Base-by-base conservation (phyloP, 2,329 filamentous ascomycete species). In the Macroventuria anomochaeta region DNA sequence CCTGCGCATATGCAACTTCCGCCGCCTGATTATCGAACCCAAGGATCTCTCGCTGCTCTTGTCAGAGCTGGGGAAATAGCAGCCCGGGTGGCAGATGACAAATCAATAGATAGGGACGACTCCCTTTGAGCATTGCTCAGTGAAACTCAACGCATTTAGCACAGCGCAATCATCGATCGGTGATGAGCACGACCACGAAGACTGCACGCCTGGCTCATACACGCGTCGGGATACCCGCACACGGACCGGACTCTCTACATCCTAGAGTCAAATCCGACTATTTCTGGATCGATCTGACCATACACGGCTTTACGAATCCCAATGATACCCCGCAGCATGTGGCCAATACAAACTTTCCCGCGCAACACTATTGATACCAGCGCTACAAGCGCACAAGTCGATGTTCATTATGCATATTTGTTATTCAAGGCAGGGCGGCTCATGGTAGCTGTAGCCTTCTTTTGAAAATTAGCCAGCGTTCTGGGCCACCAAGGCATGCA, bases 11-110 rank as follows among this genome's bases (percentile, higher is more conserved):
- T 65, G 23, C 52, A 59, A 12, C 61, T 62, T 7, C 67, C 59
- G 40, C 56, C 46, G 33, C 54, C 60, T 18, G 71, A 76, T 29
- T 69, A 67, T 39, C 67, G 73, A 7, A 64, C 64, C 3, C 64
- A 65, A n/a, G 67, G 72, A 3, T 68, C 72, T 13, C 64, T 76
- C 33, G 74, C 72, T 3, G 75, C 71, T 3, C 52, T 77, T 11
- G 57, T 76, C 28, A 64, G 71, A 58, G 75, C 74, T 36, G 68
- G 73, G 8, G 74, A 76, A 47, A 28, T 77, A 21, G 64, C 57
- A 32, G 70, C 73, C 5, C 64, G 71, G 51, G 69, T 67, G 25
- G 71, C 62, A 36, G 70, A 76, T 26, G 65, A 69, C 3, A 44
- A 54, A 18, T 17, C 23, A 21, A 40, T 48, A 23, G 29, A 31